Conservation (phyloP, 805 yeast species). For the Wickerhamiella slavikovae region DNA sequence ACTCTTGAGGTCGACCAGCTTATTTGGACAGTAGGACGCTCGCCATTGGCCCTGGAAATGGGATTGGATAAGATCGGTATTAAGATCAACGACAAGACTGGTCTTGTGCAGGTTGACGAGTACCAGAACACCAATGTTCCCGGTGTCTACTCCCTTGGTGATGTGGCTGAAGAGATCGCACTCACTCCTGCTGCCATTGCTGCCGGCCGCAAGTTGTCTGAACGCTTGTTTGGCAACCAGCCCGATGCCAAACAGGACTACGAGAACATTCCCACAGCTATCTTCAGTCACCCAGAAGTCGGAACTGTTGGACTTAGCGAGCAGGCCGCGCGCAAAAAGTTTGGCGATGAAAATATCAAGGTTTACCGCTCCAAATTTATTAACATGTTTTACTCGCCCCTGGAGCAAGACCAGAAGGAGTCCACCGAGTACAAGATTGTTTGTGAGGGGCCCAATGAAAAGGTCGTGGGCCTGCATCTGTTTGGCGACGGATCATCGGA, state of each 20-base stretch:
- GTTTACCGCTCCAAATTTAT: conserved; percentile 66
- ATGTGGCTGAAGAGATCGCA: conserved; percentile 81
- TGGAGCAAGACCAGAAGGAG: conserved; percentile 42
- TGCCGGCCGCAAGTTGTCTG: conserved; percentile 84
- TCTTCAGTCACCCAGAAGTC: conserved; percentile 96
- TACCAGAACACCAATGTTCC: conserved; percentile 61
- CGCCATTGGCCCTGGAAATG: conserved; percentile 40
- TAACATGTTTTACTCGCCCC: conserved; percentile 84
- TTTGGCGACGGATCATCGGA: conserved; percentile 85
- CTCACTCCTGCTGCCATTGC: conserved; percentile 98
- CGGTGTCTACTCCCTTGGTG: conserved; percentile 74
- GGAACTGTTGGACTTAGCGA: conserved; percentile 84
- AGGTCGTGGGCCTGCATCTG: conserved; percentile 85
- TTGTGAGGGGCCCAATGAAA: conserved; percentile 61
- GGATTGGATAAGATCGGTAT: conserved; percentile 65
- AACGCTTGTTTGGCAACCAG: conserved; percentile 75
- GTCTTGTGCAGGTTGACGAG: conserved; percentile 63
- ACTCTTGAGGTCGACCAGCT: conserved; percentile 52
- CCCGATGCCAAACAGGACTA: conserved; percentile 68
- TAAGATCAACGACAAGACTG: conserved; percentile 30
- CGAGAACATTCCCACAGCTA: conserved; percentile 74
- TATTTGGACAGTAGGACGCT: conserved; percentile 91
- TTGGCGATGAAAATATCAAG: conserved; percentile 63
- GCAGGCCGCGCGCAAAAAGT: conserved; percentile 52
- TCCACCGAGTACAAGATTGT: conserved; percentile 78